These are phyloP conservation scores for Pseudevernia furfuracea DNA, from an alignment of 495 filamentous ascomycete genomes.

Conservation along the genomic window DNA sequence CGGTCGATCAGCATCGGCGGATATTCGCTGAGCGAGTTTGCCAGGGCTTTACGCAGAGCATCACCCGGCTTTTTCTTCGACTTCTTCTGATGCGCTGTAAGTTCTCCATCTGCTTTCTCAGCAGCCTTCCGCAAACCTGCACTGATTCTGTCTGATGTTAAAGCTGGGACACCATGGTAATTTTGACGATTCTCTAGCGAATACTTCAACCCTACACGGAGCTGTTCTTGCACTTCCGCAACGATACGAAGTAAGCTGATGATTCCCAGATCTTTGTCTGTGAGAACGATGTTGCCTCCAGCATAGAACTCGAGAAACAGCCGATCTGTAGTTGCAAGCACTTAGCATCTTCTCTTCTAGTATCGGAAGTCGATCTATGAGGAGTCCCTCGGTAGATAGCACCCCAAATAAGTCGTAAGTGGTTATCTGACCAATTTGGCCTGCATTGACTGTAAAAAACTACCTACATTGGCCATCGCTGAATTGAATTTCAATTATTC, in stretches of 20 bases:
- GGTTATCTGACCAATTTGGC: not conserved
- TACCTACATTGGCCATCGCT: slow-evolving; percentile 64
- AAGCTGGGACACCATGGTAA: slow-evolving; percentile 59
- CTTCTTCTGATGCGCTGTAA: slow-evolving; percentile 52
- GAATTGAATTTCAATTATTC: slow-evolving; percentile 86
- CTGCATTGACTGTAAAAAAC: not conserved
- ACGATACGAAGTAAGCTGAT: slow-evolving; percentile 76
- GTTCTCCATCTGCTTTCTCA: slow-evolving; percentile 45
- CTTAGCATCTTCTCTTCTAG: not conserved
- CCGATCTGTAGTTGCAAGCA: slow-evolving; percentile 35
- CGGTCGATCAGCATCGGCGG: slow-evolving; percentile 81
- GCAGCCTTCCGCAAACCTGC: slow-evolving; percentile 60
- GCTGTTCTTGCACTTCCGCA: slow-evolving; percentile 63
- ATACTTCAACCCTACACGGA: slow-evolving; percentile 67
- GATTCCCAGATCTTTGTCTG: slow-evolving; percentile 70
- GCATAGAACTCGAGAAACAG: slow-evolving; percentile 95
- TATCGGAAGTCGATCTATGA: not conserved
- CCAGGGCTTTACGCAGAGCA: slow-evolving; percentile 67
- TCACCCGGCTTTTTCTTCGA: slow-evolving; percentile 74
- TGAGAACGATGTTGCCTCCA: slow-evolving; percentile 88
- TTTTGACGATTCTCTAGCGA: slow-evolving; percentile 77
- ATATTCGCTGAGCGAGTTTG: slow-evolving; percentile 74
- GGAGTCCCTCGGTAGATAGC: not conserved
- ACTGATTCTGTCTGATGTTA: slow-evolving; percentile 64
- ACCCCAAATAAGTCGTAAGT: not conserved